Conservation (phyloP, 164 flowering plant genomes). For the Nelumbo lutea region DNA sequence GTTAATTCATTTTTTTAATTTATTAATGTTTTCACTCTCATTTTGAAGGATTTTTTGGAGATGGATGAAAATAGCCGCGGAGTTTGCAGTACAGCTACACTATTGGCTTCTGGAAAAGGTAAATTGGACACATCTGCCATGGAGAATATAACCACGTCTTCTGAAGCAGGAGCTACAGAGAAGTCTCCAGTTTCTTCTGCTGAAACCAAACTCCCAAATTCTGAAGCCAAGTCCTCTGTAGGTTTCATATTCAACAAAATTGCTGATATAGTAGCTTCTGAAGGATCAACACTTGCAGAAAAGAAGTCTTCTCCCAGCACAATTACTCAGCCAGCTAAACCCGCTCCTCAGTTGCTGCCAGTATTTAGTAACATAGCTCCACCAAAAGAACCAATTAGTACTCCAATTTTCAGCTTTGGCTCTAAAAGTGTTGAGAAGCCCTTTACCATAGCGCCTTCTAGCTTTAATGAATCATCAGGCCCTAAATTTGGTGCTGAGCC, state of each 20-base stretch:
- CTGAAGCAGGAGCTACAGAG: constrained; percentile 20
- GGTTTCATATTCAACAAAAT: constrained; percentile 11
- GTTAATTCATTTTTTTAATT: too few relatives aligned
- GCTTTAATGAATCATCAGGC: constrained; percentile 16
- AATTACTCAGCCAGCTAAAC: constrained; percentile 13
- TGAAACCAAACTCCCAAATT: background rate
- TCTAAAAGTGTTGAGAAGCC: constrained; percentile 19
- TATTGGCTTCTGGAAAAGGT: constrained; percentile 19
- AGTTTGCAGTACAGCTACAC: constrained; percentile 21
- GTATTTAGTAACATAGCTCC: constrained; percentile 12
- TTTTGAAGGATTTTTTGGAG: constrained; percentile 56
- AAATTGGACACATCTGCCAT: constrained; percentile 12
- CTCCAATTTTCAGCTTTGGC: constrained; percentile 27
- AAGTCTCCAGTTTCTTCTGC: constrained; percentile 15
- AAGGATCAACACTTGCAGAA: constrained; percentile 21
- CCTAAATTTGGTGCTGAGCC: constrained; percentile 11
- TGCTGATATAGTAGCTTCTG: constrained; percentile 17
- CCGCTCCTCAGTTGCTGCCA: constrained; percentile 18
- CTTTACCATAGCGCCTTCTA: constrained; percentile 12
- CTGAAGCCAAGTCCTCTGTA: constrained; percentile 23
- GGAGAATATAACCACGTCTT: constrained; percentile 15
- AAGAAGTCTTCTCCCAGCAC: constrained; percentile 20
- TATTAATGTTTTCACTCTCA: background rate
- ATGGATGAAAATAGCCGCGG: constrained; percentile 49
- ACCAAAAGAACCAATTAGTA: constrained; percentile 23